Percentiles rank a stretch among this genome's conserved stretches.
Evolutionary conservation across 2,329 filamentous ascomycete species (phyloP).

Genomic region (Botryotinia narcissicola): DNA sequence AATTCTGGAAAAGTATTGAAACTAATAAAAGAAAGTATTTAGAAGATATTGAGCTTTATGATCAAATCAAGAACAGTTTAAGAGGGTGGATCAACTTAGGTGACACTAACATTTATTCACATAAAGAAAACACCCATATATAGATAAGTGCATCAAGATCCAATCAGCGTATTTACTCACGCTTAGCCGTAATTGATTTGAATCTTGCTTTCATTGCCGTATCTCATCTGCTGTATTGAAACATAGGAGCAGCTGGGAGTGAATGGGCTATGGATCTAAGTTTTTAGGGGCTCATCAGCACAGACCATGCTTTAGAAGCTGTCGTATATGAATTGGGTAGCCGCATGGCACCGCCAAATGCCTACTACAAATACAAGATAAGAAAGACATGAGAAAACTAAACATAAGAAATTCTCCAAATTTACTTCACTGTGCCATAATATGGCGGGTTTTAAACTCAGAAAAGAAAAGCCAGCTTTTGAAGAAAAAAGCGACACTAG

Average conservation of each 20-base stretch:
- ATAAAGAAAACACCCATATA: neutral
- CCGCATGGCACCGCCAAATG: too few species aligned
- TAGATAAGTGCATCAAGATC: neutral
- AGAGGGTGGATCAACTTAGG: neutral
- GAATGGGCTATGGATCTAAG: neutral
- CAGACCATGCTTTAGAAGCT: neutral
- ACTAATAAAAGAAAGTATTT: neutral
- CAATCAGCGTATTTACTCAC: neutral
- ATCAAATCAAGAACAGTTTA: too few species aligned
- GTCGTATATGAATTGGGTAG: neutral
- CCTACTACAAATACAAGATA: neutral
- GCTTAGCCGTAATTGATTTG: neutral
- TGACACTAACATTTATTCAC: neutral
- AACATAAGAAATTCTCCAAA: neutral
- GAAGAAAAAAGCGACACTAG: too few species aligned
- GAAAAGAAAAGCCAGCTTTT: neutral
- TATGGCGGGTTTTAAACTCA: neutral
- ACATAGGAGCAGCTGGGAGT: neutral
- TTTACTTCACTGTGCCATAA: neutral
- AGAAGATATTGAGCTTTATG: neutral
- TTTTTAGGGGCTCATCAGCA: neutral
- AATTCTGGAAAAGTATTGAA: too few species aligned
- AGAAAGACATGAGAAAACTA: neutral
- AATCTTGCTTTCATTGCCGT: neutral
- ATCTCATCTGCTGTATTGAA: neutral